Evolutionary conservation across 768 basidiomycete species (phyloP).

Genomic region (Nidula microcarpa): DNA sequence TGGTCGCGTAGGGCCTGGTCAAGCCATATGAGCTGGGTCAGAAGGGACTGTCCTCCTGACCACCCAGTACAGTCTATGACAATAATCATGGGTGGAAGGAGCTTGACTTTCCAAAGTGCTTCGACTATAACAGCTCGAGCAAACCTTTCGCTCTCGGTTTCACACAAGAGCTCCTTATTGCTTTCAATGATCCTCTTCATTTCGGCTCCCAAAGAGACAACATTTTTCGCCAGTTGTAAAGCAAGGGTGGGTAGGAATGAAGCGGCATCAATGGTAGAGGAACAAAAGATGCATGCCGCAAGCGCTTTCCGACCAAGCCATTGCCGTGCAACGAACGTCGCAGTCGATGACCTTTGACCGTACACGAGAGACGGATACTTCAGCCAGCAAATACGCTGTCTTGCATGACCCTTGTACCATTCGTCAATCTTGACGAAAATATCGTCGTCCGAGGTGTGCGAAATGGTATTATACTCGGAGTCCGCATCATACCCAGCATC

Average conservation of each 20-base stretch:
- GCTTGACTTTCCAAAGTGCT: constrained; percentile 8
- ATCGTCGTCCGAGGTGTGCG: neutral
- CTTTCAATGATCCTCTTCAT: neutral
- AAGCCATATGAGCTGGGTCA: constrained; percentile 10
- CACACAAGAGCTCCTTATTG: neutral
- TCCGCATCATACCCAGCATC: too few species aligned
- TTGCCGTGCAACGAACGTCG: neutral
- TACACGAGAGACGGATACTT: neutral
- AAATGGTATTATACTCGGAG: neutral
- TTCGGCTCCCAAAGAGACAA: neutral
- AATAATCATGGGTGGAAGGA: constrained; percentile 8
- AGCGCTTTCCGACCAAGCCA: neutral
- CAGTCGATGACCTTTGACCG: neutral
- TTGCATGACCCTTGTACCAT: neutral
- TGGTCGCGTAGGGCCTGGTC: constrained; percentile 9
- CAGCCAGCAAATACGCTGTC: neutral
- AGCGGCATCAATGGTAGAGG: neutral
- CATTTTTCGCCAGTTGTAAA: neutral
- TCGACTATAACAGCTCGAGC: neutral
- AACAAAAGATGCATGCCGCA: neutral
- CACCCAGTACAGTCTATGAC: constrained; percentile 12
- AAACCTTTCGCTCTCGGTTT: neutral
- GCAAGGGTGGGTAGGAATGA: neutral
- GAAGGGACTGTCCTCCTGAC: constrained; percentile 4
- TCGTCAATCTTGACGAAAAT: neutral